Evolutionary conservation across 208 protist species (phyloP).

Genomic region (Leptomonas pyrrhocoris): DNA sequence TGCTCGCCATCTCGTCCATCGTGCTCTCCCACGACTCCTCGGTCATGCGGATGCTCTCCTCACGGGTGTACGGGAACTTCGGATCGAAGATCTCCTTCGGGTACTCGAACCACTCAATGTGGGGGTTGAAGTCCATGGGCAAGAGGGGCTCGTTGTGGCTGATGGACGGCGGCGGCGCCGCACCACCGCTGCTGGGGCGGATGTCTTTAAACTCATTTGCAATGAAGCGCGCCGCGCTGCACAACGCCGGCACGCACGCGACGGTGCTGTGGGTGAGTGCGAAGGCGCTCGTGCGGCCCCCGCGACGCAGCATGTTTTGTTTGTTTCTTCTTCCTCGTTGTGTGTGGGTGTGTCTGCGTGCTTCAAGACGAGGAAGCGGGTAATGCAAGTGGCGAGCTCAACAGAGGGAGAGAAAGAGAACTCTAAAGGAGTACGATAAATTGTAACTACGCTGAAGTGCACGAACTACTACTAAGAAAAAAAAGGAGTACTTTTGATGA

Average conservation of each 20-base stretch:
- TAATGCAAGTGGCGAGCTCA: too few species aligned
- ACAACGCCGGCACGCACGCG: neutral
- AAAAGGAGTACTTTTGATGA: too few species aligned
- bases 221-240: slow-evolving; percentile 28
- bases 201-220: slow-evolving; percentile 70
- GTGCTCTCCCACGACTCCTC: slow-evolving; percentile 90
- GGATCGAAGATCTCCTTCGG: slow-evolving; percentile 91
- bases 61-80: slow-evolving; percentile 90
- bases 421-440: too few species aligned
- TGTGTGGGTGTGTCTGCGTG: too few species aligned
- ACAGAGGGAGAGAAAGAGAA: neutral
- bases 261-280: neutral
- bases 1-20: slow-evolving; percentile 90
- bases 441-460: too few species aligned
- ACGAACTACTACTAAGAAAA: too few species aligned
- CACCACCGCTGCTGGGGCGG: slow-evolving; percentile 23
- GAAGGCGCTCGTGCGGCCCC: neutral
- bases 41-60: slow-evolving; percentile 90
- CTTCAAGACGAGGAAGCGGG: too few species aligned
- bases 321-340: too few species aligned
- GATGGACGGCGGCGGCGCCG: slow-evolving; percentile 65
- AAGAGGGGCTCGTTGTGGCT: slow-evolving; percentile 80
- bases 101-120: slow-evolving; percentile 93
- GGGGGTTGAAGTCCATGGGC: slow-evolving; percentile 92
- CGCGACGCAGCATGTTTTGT: slow-evolving; percentile 18